Conservation (phyloP, 179 eudicot genomes). For the Heliamphora pulchella region DNA sequence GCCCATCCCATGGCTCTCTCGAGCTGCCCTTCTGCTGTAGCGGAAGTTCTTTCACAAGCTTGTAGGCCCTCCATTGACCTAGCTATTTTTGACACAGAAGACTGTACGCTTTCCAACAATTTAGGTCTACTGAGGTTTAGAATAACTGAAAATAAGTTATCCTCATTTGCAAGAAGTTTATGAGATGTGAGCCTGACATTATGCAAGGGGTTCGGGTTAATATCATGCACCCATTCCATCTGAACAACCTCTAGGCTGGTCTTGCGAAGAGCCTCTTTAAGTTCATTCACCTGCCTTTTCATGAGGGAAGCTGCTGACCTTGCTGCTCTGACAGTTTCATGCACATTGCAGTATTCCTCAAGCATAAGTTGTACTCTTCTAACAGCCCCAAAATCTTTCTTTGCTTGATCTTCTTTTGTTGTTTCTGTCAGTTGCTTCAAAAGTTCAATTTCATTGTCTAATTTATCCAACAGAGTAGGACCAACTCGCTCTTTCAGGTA, state of each 20-base stretch:
- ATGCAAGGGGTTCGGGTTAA: constrained; percentile 44
- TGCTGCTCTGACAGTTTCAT: constrained; percentile 91
- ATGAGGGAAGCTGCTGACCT: constrained; percentile 70
- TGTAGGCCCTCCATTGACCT: constrained; percentile 67
- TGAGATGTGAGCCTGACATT: constrained; percentile 57
- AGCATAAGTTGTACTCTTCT: constrained; percentile 70
- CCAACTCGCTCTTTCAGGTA: constrained; percentile 74
- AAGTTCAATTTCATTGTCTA: constrained; percentile 57
- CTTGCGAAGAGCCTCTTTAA: constrained; percentile 64
- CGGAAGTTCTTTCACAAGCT: constrained; percentile 74
- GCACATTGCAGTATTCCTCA: constrained; percentile 82
- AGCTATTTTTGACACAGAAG: constrained; percentile 63
- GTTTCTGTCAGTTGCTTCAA: constrained; percentile 42
- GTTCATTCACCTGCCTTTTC: constrained; percentile 66
- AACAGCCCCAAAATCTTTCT: constrained; percentile 42
- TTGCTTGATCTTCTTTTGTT: constrained; percentile 37
- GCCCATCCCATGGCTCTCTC: constrained; percentile 99
- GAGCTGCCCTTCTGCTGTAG: constrained; percentile 89
- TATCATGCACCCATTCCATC: constrained; percentile 88
- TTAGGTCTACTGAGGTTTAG: constrained; percentile 66
- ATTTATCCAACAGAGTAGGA: constrained; percentile 48
- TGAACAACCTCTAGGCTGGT: constrained; percentile 76
- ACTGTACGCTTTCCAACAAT: constrained; percentile 64
- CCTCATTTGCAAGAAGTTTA: constrained; percentile 56
- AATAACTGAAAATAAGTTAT: constrained; percentile 48